Conservation (phyloP, 2,329 filamentous ascomycete genomes). For the Endoconidiophora laricicola region DNA sequence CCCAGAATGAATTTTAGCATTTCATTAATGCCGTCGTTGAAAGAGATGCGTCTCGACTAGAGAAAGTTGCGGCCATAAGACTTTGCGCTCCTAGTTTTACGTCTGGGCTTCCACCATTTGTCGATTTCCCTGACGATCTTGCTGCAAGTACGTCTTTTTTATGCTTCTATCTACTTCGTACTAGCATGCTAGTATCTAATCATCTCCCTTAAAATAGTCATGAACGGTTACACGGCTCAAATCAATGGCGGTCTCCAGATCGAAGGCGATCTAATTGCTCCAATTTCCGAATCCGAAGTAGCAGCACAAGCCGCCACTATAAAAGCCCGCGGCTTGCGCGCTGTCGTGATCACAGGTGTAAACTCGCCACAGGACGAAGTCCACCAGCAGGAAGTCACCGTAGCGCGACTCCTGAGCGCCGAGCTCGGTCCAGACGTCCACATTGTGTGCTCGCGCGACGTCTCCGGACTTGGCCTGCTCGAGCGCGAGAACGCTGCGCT, state of each 20-base stretch:
- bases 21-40: slow-evolving; percentile 44
- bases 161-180: not conserved
- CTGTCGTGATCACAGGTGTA: slow-evolving; percentile 38
- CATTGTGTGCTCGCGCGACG: slow-evolving; percentile 19
- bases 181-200: not conserved
- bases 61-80: slow-evolving; percentile 35
- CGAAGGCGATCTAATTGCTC: slow-evolving; percentile 15
- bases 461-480: slow-evolving; percentile 24
- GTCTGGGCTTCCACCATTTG: slow-evolving; percentile 31
- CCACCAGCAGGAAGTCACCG: slow-evolving; percentile 33
- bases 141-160: not conserved
- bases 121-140: slow-evolving; percentile 36
- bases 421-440: slow-evolving; percentile 18
- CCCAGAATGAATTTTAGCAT: slow-evolving; percentile 19
- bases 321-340: slow-evolving; percentile 17
- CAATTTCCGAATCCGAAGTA: slow-evolving; percentile 12
- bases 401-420: slow-evolving; percentile 26
- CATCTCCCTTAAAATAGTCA: slow-evolving; percentile 3
- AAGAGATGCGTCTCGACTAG: slow-evolving; percentile 30
- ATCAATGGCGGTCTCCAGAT: slow-evolving; percentile 16
- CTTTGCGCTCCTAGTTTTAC: slow-evolving; percentile 28
- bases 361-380: slow-evolving; percentile 40
- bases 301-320: slow-evolving; percentile 15
- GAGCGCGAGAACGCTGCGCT: slow-evolving; percentile 37
- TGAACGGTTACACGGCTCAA: slow-evolving; percentile 15